A percentile compares a stretch with the other conserved stretches of the same genome.
phyloP scores from a whole-genome alignment of 2,329 filamentous ascomycete genomes.

The Cladosporium sp. region DNA sequence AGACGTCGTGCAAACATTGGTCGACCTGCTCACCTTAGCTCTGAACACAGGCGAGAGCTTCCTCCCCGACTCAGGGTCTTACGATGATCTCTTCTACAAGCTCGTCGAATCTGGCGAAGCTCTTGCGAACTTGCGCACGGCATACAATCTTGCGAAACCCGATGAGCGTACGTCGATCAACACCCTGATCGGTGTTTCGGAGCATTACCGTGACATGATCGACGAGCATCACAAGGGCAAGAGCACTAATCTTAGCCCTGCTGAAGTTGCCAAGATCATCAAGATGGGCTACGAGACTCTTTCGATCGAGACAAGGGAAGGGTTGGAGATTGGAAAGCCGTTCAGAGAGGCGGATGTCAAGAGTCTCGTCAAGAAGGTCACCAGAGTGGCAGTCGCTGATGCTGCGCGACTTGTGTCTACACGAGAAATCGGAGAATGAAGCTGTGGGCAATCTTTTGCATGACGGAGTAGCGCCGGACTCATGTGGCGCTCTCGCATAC shows the following conservation, averaged over 20 bases:
- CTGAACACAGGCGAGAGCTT: slow-evolving; percentile 87
- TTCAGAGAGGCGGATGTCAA: slow-evolving; percentile 86
- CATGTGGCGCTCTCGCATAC: too few relatives aligned
- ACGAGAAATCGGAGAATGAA: background rate
- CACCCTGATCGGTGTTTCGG: slow-evolving; percentile 74
- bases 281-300: slow-evolving; percentile 95
- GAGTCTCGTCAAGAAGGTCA: slow-evolving; percentile 79
- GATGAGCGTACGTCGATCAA: slow-evolving; percentile 65
- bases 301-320: slow-evolving; percentile 84
- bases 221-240: slow-evolving; percentile 43
- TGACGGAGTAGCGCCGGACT: background rate
- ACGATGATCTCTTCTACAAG: slow-evolving; percentile 98
- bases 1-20: slow-evolving; percentile 69
- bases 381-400: slow-evolving; percentile 72
- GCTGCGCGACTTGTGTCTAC: slow-evolving; percentile 33
- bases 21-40: slow-evolving; percentile 78
- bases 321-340: slow-evolving; percentile 58
- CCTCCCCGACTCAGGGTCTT: slow-evolving; percentile 77
- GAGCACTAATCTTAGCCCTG: slow-evolving; percentile 62
- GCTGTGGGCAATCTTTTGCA: too few relatives aligned
- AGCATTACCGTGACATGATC: slow-evolving; percentile 83
- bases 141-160: slow-evolving; percentile 52
- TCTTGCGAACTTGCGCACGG: slow-evolving; percentile 74
- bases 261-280: slow-evolving; percentile 84
- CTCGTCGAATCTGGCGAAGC: slow-evolving; percentile 86